Evolutionary conservation across 2,329 filamentous ascomycete genomes (phyloP).

Genomic region (Aspergillus novofumigatus): DNA sequence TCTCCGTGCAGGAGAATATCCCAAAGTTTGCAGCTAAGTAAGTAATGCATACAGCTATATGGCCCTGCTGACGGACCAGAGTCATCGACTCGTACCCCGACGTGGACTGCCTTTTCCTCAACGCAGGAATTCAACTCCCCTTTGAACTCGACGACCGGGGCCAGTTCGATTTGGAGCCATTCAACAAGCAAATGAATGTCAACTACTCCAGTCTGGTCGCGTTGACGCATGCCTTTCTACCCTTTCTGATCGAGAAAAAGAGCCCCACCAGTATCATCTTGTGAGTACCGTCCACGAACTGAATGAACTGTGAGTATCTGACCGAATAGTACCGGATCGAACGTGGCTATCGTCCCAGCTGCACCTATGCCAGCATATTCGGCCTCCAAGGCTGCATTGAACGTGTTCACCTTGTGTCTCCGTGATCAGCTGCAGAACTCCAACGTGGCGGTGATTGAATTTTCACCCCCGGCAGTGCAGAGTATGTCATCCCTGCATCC

Average conservation of each 20-base stretch:
- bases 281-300: slow-evolving; percentile 12
- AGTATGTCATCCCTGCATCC: slow-evolving; percentile 18
- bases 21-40: slow-evolving; percentile 33
- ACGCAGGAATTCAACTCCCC: slow-evolving; percentile 52
- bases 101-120: slow-evolving; percentile 56
- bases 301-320: neutral
- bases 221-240: slow-evolving; percentile 46
- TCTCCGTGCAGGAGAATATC: slow-evolving; percentile 43
- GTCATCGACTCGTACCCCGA: slow-evolving; percentile 36
- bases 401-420: slow-evolving; percentile 45
- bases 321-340: slow-evolving; percentile 36
- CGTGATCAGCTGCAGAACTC: slow-evolving; percentile 39
- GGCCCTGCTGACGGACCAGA: neutral
- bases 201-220: slow-evolving; percentile 48
- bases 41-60: neutral
- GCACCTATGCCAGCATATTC: slow-evolving; percentile 49
- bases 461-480: slow-evolving; percentile 44
- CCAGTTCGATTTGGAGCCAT: slow-evolving; percentile 37
- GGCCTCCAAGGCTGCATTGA: slow-evolving; percentile 52
- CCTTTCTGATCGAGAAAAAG: slow-evolving; percentile 36
- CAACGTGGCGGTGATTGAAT: slow-evolving; percentile 44
- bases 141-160: slow-evolving; percentile 47
- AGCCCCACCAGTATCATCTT: slow-evolving; percentile 29
- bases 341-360: slow-evolving; percentile 47
- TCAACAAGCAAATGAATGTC: slow-evolving; percentile 43